Evolutionary conservation across 768 basidiomycete species (phyloP).

Genomic region (Amanita rubescens): DNA sequence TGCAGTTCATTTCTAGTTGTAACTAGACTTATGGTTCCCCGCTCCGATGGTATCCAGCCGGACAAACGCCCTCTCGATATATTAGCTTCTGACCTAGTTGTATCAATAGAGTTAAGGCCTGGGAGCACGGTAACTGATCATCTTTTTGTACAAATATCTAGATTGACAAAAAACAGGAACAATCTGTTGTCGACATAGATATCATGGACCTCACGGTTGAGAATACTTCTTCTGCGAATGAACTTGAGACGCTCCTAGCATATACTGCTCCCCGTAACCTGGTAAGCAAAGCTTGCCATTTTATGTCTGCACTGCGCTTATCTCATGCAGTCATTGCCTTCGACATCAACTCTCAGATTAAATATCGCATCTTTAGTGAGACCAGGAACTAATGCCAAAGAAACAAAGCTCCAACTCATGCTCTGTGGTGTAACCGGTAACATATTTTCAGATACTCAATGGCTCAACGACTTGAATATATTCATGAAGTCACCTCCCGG

Average conservation of each 20-base stretch:
- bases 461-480: conserved; percentile 49
- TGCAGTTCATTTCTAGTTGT: neutral
- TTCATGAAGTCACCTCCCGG: conserved; percentile 85
- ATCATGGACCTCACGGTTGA: conserved; percentile 54
- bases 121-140: conserved; percentile 53
- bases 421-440: conserved; percentile 59
- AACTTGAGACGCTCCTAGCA: conserved; percentile 14
- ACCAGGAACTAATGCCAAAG: conserved; percentile 62
- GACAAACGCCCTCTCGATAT: conserved; percentile 45
- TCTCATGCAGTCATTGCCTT: conserved; percentile 30
- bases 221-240: conserved; percentile 35
- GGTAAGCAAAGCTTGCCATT: neutral
- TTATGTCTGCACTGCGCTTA: neutral
- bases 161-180: conserved; percentile 40
- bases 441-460: conserved; percentile 52
- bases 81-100: conserved; percentile 52
- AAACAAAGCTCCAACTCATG: conserved; percentile 62
- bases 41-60: conserved; percentile 8
- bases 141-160: neutral
- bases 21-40: neutral
- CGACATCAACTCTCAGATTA: conserved; percentile 50
- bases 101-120: conserved; percentile 58
- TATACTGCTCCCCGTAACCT: neutral
- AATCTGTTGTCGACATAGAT: conserved; percentile 57
- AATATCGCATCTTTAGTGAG: conserved; percentile 60